Conservation (phyloP, 2,329 filamentous ascomycete species). For the Colletotrichum shisoi region DNA sequence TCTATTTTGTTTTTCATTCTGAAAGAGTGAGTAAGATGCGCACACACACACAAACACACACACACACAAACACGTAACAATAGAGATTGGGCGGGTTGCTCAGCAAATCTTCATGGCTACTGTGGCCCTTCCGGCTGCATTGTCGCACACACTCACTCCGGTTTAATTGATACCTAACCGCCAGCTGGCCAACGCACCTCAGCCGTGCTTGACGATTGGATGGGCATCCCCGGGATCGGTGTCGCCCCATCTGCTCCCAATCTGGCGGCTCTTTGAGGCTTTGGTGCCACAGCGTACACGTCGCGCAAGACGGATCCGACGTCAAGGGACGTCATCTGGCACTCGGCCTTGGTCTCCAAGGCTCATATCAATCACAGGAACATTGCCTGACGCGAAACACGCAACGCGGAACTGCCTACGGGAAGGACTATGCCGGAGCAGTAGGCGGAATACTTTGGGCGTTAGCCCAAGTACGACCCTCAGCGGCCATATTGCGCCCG, state of each 20-base stretch:
- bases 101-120: background rate
- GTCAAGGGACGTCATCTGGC: conserved; percentile 22
- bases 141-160: background rate
- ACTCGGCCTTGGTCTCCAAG: background rate
- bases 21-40: background rate
- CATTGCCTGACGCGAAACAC: conserved; percentile 9
- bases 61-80: background rate
- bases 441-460: conserved; percentile 7
- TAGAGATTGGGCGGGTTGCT: background rate
- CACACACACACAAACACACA: too few species aligned
- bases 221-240: background rate
- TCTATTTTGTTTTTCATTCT: conserved; percentile 1
- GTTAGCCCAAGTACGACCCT: conserved; percentile 27
- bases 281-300: conserved; percentile 14
- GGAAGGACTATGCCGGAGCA: background rate
- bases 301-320: conserved; percentile 24
- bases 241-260: conserved; percentile 15
- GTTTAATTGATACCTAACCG: conserved; percentile 20
- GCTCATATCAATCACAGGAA: conserved; percentile 17
- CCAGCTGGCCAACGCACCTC: conserved; percentile 15
- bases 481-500: conserved; percentile 17
- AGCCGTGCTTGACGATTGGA: conserved; percentile 3
- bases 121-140: conserved; percentile 3
- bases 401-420: conserved; percentile 13
- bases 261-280: conserved; percentile 24